Evolutionary conservation across 2,329 filamentous ascomycete species (phyloP), one percentile per base, ranked within the genome.

Genomic region (Trichoderma cornu-damae): DNA sequence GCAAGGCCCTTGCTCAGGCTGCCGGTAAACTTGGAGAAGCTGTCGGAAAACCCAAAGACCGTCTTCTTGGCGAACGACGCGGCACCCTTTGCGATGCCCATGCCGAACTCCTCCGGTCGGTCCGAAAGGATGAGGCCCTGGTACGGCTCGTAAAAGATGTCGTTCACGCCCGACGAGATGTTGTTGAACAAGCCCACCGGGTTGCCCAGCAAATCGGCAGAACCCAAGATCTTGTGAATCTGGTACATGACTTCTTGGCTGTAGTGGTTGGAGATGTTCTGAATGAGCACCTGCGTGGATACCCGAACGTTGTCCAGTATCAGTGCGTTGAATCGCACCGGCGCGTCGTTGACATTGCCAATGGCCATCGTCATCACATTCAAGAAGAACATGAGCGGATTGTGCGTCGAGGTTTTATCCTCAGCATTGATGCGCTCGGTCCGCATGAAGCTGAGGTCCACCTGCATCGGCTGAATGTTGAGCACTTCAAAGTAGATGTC

Each of bases 351-450:
- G 77, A 99, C 90, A 67, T 99, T 99, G 62, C 94, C 94, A 67
- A 99, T 94, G 12, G 94, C 96, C 94, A 99, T 99, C 0, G 95
- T 97, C 78, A 99, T 86, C 64, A 97, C 90, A 68, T 99, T 97
- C 71, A 97, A 86, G 69, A 96, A 92, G 76, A 97, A 99, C 92
- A 97, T 97, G 71, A 99, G 81, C 0, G 95, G 95, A 68, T 96
- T 99, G 40, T 84, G 85, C 1, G 90, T 90, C 12, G 90, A 90
- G 46, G 91, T 88, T 65, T 94, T 95, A 70, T 97, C 92, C 70
- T 97, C 93, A 2, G 90, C 93, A 63, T 99, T 99, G 74, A 99
- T 88, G 9, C 91, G 85, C 71, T 99, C 94, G 0, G 94, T 99
- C 18, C 94, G 87, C 71, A 99, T 95, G 68, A 99, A 96, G 0